Percentiles rank a stretch among this genome's conserved stretches.
Evolutionary conservation across 2,329 filamentous ascomycete genomes (phyloP).

Genomic region (Pseudocercospora ulei): DNA sequence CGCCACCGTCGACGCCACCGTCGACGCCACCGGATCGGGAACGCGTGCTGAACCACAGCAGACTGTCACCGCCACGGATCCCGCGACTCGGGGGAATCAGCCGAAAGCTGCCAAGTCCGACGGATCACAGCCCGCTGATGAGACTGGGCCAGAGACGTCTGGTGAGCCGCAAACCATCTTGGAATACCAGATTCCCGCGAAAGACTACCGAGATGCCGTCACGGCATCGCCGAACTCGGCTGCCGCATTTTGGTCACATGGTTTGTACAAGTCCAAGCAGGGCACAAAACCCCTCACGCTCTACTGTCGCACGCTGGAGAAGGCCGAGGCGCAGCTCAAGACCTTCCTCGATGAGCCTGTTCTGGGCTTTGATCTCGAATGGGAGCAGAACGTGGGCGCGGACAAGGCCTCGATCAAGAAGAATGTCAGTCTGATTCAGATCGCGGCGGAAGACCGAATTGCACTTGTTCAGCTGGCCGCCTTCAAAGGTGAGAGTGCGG

Average conservation of each 20-base stretch:
- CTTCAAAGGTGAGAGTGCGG: slow-evolving; percentile 34
- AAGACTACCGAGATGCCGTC: slow-evolving; percentile 26
- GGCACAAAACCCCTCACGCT: slow-evolving; percentile 61
- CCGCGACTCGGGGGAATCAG: no score
- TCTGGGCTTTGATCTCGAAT: slow-evolving; percentile 86
- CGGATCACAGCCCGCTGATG: no score
- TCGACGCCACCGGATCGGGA: no score
- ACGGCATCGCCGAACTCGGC: slow-evolving; percentile 27
- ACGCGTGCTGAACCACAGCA: no score
- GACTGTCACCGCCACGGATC: no score
- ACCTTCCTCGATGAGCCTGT: slow-evolving; percentile 60
- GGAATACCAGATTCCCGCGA: slow-evolving; percentile 26
- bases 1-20: no score
- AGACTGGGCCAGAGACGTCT: not conserved
- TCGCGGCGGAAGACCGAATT: slow-evolving; percentile 67
- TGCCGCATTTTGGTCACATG: slow-evolving; percentile 53
- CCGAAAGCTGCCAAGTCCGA: no score
- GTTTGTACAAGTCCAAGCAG: slow-evolving; percentile 57
- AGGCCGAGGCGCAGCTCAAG: slow-evolving; percentile 56
- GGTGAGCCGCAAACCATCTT: slow-evolving; percentile 16
- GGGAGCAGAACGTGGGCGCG: slow-evolving; percentile 48
- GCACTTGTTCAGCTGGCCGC: slow-evolving; percentile 71
- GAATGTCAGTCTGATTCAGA: slow-evolving; percentile 72
- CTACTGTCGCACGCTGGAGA: slow-evolving; percentile 61
- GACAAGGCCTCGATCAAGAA: slow-evolving; percentile 30